Base-by-base conservation (phyloP, 2,329 filamentous ascomycete genomes). In the Albifimbria verrucaria region DNA sequence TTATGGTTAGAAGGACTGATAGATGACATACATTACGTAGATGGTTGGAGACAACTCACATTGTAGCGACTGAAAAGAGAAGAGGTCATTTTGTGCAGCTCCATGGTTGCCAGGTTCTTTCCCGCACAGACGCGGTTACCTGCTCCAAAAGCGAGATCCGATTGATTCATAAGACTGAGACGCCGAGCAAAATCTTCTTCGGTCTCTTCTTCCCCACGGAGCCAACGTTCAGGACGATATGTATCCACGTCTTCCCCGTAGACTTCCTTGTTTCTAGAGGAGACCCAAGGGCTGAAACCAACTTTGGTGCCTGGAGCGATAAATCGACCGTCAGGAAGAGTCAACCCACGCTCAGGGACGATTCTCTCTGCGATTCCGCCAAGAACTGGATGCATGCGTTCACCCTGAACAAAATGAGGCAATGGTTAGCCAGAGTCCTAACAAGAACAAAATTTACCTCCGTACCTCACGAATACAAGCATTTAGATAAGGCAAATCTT, bases 391-490 rank as follows among this genome's bases (percentile, higher is more conserved):
- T 80, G 76, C 11, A 80, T 63, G 3, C 80, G 72, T n/a, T n/a
- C n/a, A n/a, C n/a, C n/a, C n/a, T n/a, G n/a, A n/a, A n/a, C n/a
- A n/a, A n/a, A n/a, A n/a, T n/a, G n/a, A n/a, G n/a, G n/a, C n/a
- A n/a, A n/a, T n/a, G n/a, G n/a, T n/a, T n/a, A n/a, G n/a, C n/a
- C n/a, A n/a, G n/a, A n/a, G n/a, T n/a, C n/a, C n/a, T n/a, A n/a
- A n/a, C n/a, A n/a, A n/a, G n/a, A n/a, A n/a, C n/a, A n/a, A n/a
- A n/a, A n/a, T n/a, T n/a, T n/a, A n/a, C n/a, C n/a, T n/a, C 56
- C 77, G 64, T 1, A 75, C 54, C 50, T 85, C 82, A 20, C 74
- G 76, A 20, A 83, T 70, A 2, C 79, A 74, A 3, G 79, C 79
- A 43, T 77, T 70, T 10, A 83, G 72, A 59, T 81, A 77, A 18